phyloP scores from a whole-genome alignment of 352 stramenopile species.

The Elongisporangium undulatum region DNA sequence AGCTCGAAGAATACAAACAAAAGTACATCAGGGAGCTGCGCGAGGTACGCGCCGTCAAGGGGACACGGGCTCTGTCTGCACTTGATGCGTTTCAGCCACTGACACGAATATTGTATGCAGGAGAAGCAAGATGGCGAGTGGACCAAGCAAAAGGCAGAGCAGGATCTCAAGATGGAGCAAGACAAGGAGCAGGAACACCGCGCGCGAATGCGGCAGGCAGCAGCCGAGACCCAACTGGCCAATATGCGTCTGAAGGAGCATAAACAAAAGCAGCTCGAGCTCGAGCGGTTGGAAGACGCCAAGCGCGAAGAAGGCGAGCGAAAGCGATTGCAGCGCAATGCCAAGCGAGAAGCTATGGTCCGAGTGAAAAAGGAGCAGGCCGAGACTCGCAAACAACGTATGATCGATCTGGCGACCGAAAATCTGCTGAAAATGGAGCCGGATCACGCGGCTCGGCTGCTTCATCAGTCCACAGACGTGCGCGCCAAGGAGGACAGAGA shows the following conservation, averaged over 20 bases:
- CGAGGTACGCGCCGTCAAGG: conserved; percentile 28
- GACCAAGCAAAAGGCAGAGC: conserved; percentile 54
- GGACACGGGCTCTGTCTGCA: conserved; percentile 5
- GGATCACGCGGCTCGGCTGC: conserved; percentile 49
- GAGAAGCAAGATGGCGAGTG: conserved; percentile 70
- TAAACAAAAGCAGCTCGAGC: conserved; percentile 46
- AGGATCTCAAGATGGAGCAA: conserved; percentile 50
- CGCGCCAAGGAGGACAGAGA: conserved; percentile 66
- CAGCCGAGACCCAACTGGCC: conserved; percentile 57
- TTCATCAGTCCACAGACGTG: conserved; percentile 69
- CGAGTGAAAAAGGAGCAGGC: conserved; percentile 50
- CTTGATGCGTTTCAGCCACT: background rate
- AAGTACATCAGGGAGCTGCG: conserved; percentile 69
- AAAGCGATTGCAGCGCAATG: conserved; percentile 64
- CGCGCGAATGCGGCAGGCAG: conserved; percentile 37
- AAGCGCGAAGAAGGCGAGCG: conserved; percentile 67
- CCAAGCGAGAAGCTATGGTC: conserved; percentile 58
- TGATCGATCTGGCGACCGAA: conserved; percentile 78
- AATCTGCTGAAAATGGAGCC: conserved; percentile 69
- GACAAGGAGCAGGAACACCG: conserved; percentile 42
- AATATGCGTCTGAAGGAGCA: conserved; percentile 65
- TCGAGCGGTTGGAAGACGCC: conserved; percentile 55
- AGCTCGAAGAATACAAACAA: conserved; percentile 85
- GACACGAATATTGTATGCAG: conserved; percentile 16
- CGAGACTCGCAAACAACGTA: conserved; percentile 68